phyloP scores from a whole-genome alignment of 345 rosid species.

The Gossypium herbaceum region DNA sequence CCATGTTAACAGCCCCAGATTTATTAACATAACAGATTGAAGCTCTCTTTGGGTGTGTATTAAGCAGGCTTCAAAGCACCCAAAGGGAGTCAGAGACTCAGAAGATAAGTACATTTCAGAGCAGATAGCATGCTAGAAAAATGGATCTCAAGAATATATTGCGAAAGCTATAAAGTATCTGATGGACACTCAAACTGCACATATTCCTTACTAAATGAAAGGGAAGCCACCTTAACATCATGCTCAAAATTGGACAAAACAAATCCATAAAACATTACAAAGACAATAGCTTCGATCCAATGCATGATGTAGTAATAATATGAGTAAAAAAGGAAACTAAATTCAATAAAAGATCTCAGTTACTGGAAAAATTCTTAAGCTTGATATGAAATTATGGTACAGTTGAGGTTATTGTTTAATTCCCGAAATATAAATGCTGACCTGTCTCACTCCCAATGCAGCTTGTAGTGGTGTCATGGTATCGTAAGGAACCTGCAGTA shows the following conservation, averaged over 20 bases:
- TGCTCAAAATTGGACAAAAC: neutral
- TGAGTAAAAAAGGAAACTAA: neutral
- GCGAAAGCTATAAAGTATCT: neutral
- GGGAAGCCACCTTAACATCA: neutral
- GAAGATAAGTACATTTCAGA: neutral
- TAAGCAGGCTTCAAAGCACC: no score
- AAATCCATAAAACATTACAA: neutral
- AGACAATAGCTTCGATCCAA: neutral
- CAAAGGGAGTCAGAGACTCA: neutral
- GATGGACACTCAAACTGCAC: neutral
- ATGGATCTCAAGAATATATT: neutral
- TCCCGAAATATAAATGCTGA: conserved; percentile 7
- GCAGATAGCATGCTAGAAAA: neutral
- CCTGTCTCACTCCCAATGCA: conserved; percentile 85
- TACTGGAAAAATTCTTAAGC: neutral
- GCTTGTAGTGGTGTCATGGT: conserved; percentile 71
- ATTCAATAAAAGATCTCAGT: neutral
- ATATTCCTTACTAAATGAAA: neutral
- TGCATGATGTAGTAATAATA: neutral
- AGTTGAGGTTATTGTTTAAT: neutral
- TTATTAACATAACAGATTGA: neutral
- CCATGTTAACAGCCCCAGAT: neutral
- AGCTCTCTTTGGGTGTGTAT: neutral
- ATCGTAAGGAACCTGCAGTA: conserved; percentile 59
- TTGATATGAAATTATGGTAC: neutral